Base-by-base conservation (phyloP, 495 filamentous ascomycete genomes). In the Talaromyces wortmannii region DNA sequence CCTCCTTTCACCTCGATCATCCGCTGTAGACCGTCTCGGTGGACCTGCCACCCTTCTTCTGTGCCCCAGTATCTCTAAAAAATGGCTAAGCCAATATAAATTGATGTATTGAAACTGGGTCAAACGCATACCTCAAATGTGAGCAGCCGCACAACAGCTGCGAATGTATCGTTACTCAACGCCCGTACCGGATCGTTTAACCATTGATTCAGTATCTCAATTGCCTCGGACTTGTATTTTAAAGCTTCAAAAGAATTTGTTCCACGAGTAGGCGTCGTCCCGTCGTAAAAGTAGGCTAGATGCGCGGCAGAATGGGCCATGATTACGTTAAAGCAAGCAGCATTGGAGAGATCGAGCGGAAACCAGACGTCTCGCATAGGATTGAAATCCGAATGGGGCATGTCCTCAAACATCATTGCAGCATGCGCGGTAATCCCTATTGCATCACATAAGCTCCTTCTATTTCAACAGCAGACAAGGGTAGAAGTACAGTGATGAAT, bases 361-460 rank as follows among this genome's bases (percentile, higher is more conserved):
- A 66, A 63, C 63, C 63, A 66, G 45, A 66, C 63, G 48, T 66
- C 63, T 46, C 54, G 59, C 63, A 66, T 66, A 7, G 63, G 63
- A 52, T 66, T 66, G 18, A 66, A 66, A 16, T 52, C 55, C 5
- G 59, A 49, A 32, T 54, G 55, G 29, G 53, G 30, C 18, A 63
- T 32, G 11, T 60, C 55, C 31, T 63, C 63, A 12, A 63, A 66
- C 63, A 66, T 66, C 63, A 66, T 66, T 1, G 63, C 52, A 6
- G 63, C 63, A 59, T 66, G 61, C 0, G 63, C 63, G 36, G 55
- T 45, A 3, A 66, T 57, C 63, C 63, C 63, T 66, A 46, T 4
- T 7, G 32, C n/a, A 40, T 40, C 15, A 6, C 6, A 31, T 60
- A 11, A 60, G 46, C 29, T 36, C 29, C 23, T 5, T 40, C 13